Conservation (phyloP, 2,329 filamentous ascomycete genomes). For the Plenodomus biglobosus region DNA sequence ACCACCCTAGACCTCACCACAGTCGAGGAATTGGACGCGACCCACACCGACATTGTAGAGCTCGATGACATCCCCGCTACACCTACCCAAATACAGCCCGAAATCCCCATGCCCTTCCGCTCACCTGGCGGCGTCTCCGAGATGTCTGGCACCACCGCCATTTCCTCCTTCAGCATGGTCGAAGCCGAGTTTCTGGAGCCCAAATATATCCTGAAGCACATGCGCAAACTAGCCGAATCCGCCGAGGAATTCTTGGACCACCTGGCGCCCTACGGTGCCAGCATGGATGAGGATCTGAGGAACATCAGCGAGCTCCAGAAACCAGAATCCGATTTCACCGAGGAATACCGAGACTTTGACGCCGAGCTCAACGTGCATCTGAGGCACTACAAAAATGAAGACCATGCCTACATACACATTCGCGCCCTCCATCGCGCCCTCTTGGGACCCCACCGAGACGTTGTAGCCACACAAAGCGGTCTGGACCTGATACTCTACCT, state of each 20-base stretch:
- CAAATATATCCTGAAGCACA: slow-evolving; percentile 45
- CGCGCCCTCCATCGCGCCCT: slow-evolving; percentile 45
- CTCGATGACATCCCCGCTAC: slow-evolving; percentile 20
- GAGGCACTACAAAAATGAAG: slow-evolving; percentile 41
- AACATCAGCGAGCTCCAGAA: slow-evolving; percentile 35
- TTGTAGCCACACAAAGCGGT: slow-evolving; percentile 22
- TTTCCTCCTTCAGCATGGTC: slow-evolving; percentile 50
- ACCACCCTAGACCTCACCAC: slow-evolving; percentile 33
- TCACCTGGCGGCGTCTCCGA: slow-evolving; percentile 46
- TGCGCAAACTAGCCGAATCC: slow-evolving; percentile 43
- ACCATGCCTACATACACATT: slow-evolving; percentile 47
- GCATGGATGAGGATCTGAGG: slow-evolving; percentile 18
- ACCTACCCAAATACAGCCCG: slow-evolving; percentile 16
- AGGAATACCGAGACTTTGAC: slow-evolving; percentile 43
- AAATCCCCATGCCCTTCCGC: slow-evolving; percentile 15
- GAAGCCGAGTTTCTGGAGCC: slow-evolving; percentile 48
- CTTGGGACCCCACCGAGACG: slow-evolving; percentile 33
- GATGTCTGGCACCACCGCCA: slow-evolving; percentile 52
- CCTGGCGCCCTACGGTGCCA: slow-evolving; percentile 32
- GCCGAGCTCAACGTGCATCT: slow-evolving; percentile 39
- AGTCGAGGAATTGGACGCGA: slow-evolving; percentile 35
- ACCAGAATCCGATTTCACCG: slow-evolving; percentile 44
- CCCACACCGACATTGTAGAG: slow-evolving; percentile 23
- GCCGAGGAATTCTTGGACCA: slow-evolving; percentile 35
- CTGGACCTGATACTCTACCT: slow-evolving; percentile 49